Percentiles rank a stretch among this genome's conserved stretches.
Conservation (phyloP, 2,329 filamentous ascomycete genomes). For the Tolypocladium nubicola region DNA sequence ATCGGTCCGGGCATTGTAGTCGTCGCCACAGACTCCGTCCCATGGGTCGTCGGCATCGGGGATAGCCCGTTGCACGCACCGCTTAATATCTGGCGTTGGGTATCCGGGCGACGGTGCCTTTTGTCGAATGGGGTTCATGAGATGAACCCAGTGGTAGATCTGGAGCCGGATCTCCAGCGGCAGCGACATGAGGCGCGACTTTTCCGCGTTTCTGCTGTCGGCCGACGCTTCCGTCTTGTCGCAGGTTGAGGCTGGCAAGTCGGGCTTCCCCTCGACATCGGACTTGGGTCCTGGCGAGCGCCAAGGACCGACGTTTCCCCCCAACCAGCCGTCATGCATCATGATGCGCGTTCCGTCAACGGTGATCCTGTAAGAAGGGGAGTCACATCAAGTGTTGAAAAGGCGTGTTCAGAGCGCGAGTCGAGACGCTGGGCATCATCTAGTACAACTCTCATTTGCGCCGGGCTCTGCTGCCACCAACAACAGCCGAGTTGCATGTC, state of each 20-base stretch:
- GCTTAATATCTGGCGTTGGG: slow-evolving; percentile 20
- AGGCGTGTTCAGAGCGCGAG: not conserved
- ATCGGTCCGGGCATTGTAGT: not conserved
- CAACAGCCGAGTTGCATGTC: not conserved
- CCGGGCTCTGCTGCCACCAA: not conserved
- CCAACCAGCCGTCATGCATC: not conserved
- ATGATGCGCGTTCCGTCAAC: not conserved
- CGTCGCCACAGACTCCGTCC: not conserved
- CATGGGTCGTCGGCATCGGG: slow-evolving; percentile 2
- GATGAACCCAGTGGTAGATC: slow-evolving; percentile 32
- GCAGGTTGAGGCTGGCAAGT: not conserved
- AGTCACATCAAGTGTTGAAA: not conserved
- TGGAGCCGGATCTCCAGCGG: slow-evolving; percentile 35
- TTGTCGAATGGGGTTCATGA: slow-evolving; percentile 25
- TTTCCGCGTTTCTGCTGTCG: not conserved
- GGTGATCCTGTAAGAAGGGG: not conserved
- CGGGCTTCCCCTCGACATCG: not conserved
- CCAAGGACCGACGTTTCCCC: not conserved
- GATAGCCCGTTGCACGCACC: slow-evolving; percentile 18
- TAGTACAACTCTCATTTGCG: not conserved
- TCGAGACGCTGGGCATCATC: not conserved
- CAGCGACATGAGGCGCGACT: slow-evolving; percentile 17
- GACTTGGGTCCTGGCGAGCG: not conserved
- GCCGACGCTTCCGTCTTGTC: not conserved
- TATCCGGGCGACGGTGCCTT: slow-evolving; percentile 28